These are phyloP conservation scores for Geotrichum aggregatum DNA, from an alignment of 1,139 yeast species.

Conservation along the genomic window DNA sequence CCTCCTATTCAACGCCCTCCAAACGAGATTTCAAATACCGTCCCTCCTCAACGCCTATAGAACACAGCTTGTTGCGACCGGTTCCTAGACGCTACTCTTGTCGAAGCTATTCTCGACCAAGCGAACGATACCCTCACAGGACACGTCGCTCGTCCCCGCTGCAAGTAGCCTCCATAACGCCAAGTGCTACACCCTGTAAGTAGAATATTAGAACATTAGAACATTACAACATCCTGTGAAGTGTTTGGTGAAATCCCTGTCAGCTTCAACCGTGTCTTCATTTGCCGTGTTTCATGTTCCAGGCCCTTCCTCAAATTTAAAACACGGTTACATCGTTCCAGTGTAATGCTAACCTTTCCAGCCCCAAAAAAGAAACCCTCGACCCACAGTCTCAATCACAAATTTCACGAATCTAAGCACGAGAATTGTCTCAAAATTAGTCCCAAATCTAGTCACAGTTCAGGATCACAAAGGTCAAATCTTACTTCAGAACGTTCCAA, in stretches of 20 bases:
- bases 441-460: neutral
- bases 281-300: neutral
- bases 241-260: no score
- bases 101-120: neutral
- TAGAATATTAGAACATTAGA: neutral
- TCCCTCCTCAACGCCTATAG: no score
- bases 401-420: neutral
- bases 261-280: neutral
- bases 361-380: neutral
- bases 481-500: neutral
- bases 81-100: no score
- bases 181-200: neutral
- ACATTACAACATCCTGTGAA: no score
- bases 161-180: neutral
- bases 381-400: neutral
- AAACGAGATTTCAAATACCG: no score
- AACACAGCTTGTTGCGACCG: no score
- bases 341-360: conserved; percentile 3
- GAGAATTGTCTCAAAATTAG: neutral
- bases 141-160: neutral
- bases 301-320: neutral
- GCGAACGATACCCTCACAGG: neutral
- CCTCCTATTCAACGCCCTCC: neutral
- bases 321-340: conserved; percentile 1
- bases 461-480: neutral